Base-by-base conservation (phyloP, 306 rosid species). In the Arachis stenosperma region DNA sequence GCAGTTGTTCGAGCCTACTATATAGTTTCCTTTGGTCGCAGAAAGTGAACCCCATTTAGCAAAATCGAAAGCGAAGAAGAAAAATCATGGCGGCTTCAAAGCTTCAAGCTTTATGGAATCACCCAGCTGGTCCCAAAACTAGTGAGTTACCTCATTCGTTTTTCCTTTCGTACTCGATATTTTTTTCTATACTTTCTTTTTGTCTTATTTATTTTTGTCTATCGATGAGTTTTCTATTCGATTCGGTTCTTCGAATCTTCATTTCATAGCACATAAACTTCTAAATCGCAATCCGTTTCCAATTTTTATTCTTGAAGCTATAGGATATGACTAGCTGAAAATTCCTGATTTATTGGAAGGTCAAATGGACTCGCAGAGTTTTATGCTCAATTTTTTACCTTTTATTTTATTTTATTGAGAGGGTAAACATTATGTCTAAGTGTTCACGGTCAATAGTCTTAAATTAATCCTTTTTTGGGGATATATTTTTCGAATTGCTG, bases 101-200 rank as follows among this genome's bases (percentile, higher is more conserved):
- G 92, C 82, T 94, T 71, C 97, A 91, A 83, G 91, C 95, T 63
- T 68, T 94, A 41, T 91, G 89, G 98, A 94, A 94, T 85, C 97
- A 94, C 75, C 98, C 97, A 8, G 96, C 96, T 63, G 98, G 98
- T 13, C 98, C 98, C 52, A 94, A 91, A 91, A 94, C 98, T 79
- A 91, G 98, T 94, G 78, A 86, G 92, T 89, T 15, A 8, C 6
- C 55, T 69, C 36, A 8, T 15, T 40, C 11, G 5, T 51, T 51
- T 7, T 59, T 9, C 70, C 36, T 10, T 33, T 33, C 37, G 37
- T 4, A 33, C 37, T 33, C 4, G 4, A 3, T 4, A 33, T 33
- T 64, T 69, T 40, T 59, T 4, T 72, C 22, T 37, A 70, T 39
- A 3, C 10, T 8, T 9, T 47, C 8, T 3, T n/a, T 8, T 53